Evolutionary conservation across 257 asterid genomes (phyloP).

Genomic region (Fraxinus quadrangulata): DNA sequence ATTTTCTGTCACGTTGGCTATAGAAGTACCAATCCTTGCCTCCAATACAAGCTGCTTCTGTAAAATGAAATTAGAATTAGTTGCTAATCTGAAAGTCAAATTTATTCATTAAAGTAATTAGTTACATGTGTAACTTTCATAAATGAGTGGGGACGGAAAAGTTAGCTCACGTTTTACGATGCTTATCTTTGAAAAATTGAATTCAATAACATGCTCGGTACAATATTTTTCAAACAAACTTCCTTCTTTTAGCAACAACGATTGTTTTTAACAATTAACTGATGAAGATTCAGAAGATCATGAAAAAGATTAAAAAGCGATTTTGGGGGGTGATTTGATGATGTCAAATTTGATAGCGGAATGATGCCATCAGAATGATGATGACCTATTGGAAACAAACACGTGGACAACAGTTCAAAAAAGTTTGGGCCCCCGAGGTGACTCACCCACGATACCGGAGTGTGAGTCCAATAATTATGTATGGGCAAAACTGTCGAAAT

Average conservation of each 20-base stretch:
- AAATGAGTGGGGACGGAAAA: not conserved
- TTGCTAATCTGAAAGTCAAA: not conserved
- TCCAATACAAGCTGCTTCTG: constrained; percentile 77
- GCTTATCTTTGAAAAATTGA: too few relatives aligned
- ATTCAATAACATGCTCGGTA: too few relatives aligned
- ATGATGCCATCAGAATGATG: constrained; percentile 17
- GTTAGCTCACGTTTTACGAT: too few relatives aligned
- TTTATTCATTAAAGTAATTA: not conserved
- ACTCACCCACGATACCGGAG: constrained; percentile 17
- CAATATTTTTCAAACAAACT: too few relatives aligned
- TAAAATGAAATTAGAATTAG: not conserved
- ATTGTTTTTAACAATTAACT: not conserved
- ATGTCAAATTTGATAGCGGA: not conserved
- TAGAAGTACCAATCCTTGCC: constrained; percentile 82
- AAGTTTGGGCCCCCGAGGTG: not conserved
- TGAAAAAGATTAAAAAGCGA: not conserved
- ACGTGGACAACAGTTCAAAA: constrained; percentile 30
- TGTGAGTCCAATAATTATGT: constrained; percentile 32
- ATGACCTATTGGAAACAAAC: constrained; percentile 23
- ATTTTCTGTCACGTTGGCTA: constrained; percentile 79
- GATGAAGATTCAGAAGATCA: not conserved
- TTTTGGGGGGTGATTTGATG: not conserved
- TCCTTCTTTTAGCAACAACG: not conserved
- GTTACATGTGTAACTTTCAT: not conserved
- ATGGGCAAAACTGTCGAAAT: constrained; percentile 34